A percentile compares a stretch with the other conserved stretches of the same genome.
These are phyloP conservation scores for Claviceps arundinis DNA, from an alignment of 2,329 filamentous ascomycete genomes.

Conservation along the genomic window DNA sequence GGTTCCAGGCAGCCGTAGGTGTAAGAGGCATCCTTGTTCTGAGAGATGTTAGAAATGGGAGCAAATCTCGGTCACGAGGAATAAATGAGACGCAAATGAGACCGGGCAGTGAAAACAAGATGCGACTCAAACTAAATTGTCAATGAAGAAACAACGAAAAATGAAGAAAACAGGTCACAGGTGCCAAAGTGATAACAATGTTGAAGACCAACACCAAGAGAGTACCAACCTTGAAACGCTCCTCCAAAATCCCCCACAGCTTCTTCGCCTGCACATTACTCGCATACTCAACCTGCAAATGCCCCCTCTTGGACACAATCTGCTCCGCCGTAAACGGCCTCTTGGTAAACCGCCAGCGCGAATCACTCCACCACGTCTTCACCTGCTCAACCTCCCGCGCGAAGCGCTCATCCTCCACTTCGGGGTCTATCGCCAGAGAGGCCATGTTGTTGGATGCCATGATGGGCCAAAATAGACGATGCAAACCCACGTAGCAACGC, in stretches of 20 bases:
- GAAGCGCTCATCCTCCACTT: constrained; percentile 53
- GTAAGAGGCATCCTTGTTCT: constrained; percentile 78
- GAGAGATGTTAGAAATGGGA: background rate
- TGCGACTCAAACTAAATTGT: background rate
- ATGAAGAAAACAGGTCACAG: background rate
- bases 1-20: constrained; percentile 97
- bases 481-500: too few relatives aligned
- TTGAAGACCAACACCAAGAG: too few relatives aligned
- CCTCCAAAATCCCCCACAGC: constrained; percentile 81
- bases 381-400: constrained; percentile 74
- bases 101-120: too few relatives aligned
- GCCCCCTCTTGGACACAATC: constrained; percentile 90
- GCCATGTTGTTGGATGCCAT: constrained; percentile 54
- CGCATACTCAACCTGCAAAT: constrained; percentile 79
- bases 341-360: constrained; percentile 86
- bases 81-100: too few relatives aligned
- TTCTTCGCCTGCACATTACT: constrained; percentile 87
- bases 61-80: too few relatives aligned
- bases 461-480: constrained; percentile 7
- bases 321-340: constrained; percentile 91
- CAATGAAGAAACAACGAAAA: background rate
- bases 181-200: background rate
- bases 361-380: constrained; percentile 87
- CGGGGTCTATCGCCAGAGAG: constrained; percentile 41
- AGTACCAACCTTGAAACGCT: constrained; percentile 59